Evolutionary conservation across 1,284 basidiomycete species (phyloP).

Genomic region (Waitea zeae): DNA sequence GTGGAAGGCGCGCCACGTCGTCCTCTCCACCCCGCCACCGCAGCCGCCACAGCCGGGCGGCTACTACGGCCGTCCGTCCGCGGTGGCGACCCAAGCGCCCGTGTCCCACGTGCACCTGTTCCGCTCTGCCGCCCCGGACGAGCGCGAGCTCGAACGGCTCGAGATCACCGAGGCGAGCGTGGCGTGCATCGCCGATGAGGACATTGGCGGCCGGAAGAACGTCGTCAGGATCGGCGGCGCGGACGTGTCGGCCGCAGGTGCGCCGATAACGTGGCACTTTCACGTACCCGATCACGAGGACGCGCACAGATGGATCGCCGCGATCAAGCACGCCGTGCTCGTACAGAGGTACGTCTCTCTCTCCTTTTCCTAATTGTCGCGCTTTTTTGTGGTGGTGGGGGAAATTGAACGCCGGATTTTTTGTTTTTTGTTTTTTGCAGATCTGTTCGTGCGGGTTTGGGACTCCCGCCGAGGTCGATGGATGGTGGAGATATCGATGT

Average conservation of each 20-base stretch:
- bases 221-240: constrained; percentile 52
- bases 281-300: constrained; percentile 41
- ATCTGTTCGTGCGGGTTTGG: too few relatives aligned
- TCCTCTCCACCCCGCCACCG: constrained; percentile 31
- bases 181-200: constrained; percentile 54
- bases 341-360: constrained; percentile 36
- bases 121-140: constrained; percentile 35
- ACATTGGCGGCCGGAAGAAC: constrained; percentile 39
- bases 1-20: constrained; percentile 49
- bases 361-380: not conserved
- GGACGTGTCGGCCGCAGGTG: constrained; percentile 18
- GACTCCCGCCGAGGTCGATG: too few relatives aligned
- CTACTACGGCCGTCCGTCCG: not conserved
- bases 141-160: constrained; percentile 51
- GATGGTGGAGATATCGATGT: too few relatives aligned
- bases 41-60: not conserved
- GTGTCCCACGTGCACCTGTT: constrained; percentile 60
- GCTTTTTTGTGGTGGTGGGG: too few relatives aligned
- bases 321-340: constrained; percentile 53
- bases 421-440: too few relatives aligned
- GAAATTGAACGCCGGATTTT: not conserved
- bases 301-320: constrained; percentile 55
- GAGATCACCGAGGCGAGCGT: constrained; percentile 59
- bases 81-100: too few relatives aligned
- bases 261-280: constrained; percentile 44